Conservation (phyloP, 2,329 filamentous ascomycete species). For the Fusarium sp. region DNA sequence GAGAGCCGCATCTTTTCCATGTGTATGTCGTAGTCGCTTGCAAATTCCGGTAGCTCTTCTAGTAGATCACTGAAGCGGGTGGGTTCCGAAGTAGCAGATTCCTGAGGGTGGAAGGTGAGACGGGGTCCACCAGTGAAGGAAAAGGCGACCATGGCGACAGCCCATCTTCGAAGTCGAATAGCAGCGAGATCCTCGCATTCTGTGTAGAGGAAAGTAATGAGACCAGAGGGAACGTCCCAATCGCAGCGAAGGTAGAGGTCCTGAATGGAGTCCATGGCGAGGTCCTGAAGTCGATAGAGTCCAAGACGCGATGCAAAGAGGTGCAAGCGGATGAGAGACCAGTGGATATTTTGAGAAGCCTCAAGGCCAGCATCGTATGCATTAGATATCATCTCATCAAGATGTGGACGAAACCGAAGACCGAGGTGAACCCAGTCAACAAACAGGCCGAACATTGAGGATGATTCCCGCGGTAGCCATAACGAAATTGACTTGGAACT, state of each 20-base stretch:
- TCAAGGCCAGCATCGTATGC: constrained; percentile 44
- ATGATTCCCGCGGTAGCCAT: constrained; percentile 57
- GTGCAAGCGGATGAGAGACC: constrained; percentile 65
- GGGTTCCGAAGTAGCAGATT: constrained; percentile 42
- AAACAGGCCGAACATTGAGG: constrained; percentile 63
- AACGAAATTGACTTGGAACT: constrained; percentile 45
- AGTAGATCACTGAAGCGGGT: constrained; percentile 56
- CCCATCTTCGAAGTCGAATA: constrained; percentile 65
- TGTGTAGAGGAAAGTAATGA: constrained; percentile 63
- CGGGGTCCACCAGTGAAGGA: constrained; percentile 53
- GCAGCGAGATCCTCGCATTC: constrained; percentile 60
- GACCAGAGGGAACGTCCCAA: constrained; percentile 64
- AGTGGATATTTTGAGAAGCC: constrained; percentile 57
- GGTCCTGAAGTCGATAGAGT: constrained; percentile 62
- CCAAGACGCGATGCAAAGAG: constrained; percentile 64
- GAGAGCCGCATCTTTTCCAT: constrained; percentile 61
- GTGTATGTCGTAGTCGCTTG: constrained; percentile 61
- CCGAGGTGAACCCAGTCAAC: constrained; percentile 61
- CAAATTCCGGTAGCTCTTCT: constrained; percentile 55
- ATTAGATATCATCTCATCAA: constrained; percentile 52
- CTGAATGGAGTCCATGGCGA: constrained; percentile 66
- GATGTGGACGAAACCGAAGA: constrained; percentile 52
- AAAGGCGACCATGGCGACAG: constrained; percentile 69
- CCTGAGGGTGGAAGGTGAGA: constrained; percentile 44
- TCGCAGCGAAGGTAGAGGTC: constrained; percentile 67